Evolutionary conservation across 2,329 filamentous ascomycete genomes (phyloP), one percentile per base, ranked within the genome.

Genomic region (Talaromyces sp.): DNA sequence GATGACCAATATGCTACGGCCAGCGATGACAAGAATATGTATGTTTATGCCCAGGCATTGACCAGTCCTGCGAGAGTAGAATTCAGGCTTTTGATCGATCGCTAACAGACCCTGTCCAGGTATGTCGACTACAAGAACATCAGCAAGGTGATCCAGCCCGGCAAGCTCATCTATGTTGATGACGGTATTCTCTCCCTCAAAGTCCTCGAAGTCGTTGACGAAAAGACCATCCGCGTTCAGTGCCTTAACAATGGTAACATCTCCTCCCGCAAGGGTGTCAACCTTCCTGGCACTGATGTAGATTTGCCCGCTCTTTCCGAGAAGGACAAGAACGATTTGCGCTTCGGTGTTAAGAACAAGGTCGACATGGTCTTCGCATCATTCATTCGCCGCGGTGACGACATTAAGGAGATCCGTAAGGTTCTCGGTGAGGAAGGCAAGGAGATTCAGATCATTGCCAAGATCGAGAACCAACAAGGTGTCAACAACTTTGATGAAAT

Each of bases 91-190:
- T 28, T 28, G 25, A 28, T 28, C 25, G 21, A 35, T 28, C 41
- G 41, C 57, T 25, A 52, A 35, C 33, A 46, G n/a, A 56, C 28
- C 6, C 35, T 22, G 17, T 35, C 43, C 63, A 93, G 89, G 87
- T 97, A 91, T 72, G 89, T 97, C 71, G 93, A 97, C 82, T 97
- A 99, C 84, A 95, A 96, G 87, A 99, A 99, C 84, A 97, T 99
- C 78, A 97, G 93, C 79, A 96, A 95, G 81, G 94, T 99, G 69
- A 97, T 99, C 72, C 78, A 89, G 74, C 81, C 84, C 60, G 94
- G 93, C 71, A 92, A 94, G 70, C 87, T 89, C 77, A 95, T 99
- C 82, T 99, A 96, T 79, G 94, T 99, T 68, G 94, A 99, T 71
- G 94, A 99, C 71, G 94, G 94, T 77, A 93, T 99, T 66, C 87